These are phyloP conservation scores for Acer saccharum DNA, from an alignment of 345 rosid species.

Conservation along the genomic window DNA sequence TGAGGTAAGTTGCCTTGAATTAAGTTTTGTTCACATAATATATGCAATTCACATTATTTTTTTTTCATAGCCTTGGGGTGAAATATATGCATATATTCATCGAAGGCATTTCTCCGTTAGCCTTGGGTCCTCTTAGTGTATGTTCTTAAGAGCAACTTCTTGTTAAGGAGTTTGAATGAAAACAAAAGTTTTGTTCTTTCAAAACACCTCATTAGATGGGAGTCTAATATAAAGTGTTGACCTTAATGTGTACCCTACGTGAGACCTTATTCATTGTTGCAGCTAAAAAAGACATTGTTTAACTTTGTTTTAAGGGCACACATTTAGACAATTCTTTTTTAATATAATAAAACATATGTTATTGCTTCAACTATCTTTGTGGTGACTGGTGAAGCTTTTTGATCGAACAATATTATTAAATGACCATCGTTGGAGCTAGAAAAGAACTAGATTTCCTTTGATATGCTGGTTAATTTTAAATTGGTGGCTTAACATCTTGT, in stretches of 20 bases:
- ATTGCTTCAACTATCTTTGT: neutral
- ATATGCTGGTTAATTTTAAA: neutral
- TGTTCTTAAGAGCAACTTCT: neutral
- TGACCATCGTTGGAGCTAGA: neutral
- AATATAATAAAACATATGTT: neutral
- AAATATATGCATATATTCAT: neutral
- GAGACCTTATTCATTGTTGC: no score
- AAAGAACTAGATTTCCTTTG: neutral
- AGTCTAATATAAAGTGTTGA: no score
- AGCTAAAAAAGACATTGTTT: no score
- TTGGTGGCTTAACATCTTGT: neutral
- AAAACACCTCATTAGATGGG: no score
- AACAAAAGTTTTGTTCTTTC: no score
- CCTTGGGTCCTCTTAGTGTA: neutral
- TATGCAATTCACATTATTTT: neutral
- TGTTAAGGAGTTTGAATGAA: neutral
- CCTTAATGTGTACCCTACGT: no score
- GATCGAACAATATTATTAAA: neutral
- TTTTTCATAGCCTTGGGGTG: neutral
- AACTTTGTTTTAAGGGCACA: no score
- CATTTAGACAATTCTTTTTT: no score
- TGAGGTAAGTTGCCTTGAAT: constrained; percentile 36
- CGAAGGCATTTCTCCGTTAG: neutral
- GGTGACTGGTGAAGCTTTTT: neutral
- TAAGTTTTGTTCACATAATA: neutral